Base-by-base conservation (phyloP, 768 basidiomycete genomes). In the Leccinum variicolor region DNA sequence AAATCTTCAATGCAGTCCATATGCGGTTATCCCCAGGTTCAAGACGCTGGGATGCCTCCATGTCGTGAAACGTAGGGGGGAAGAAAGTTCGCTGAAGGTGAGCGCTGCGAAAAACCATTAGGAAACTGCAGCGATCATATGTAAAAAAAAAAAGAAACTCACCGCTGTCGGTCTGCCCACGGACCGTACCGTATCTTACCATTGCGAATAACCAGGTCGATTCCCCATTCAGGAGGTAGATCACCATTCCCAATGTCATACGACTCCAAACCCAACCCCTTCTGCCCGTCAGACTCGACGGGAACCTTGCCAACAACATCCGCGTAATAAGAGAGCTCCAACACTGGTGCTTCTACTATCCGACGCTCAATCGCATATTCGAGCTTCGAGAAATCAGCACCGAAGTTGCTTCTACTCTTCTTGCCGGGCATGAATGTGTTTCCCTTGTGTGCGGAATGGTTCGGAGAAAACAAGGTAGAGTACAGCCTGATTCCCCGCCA, bases 161-260 rank as follows among this genome's bases (percentile, higher is more conserved):
- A 87, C 91, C 94, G 79, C 72, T 97, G 96, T 25, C 95, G 81
- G 74, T 98, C 96, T 23, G 94, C 89, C 96, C 96, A 98, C 4
- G 96, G 96, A 5, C 96, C 96, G 68, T 98, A 98, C 19, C 84
- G 81, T 34, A 97, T 62, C 34, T 79, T 70, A 0, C 92, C 95
- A 17, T 86, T 85, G 57, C 84, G 77, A n/a, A 98, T 76, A 17
- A 87, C 80, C 17, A 98, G 63, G 66, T 98, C 92, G 25, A 97
- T 75, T 3, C 95, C 96, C 92, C 94, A 98, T 67, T 98, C 92
- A 6, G 96, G 96, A 21, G 90, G 79, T 43, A 87, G 67, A 65
- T 91, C 94, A 1, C 92, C 89, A 66, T 97, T 97, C 3, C 92
- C 94, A 51, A 94, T 79, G 61, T 93, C 87, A 66, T 82, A 77